phyloP scores from a whole-genome alignment of 2,329 filamentous ascomycete genomes.

The Tothia fuscella region DNA sequence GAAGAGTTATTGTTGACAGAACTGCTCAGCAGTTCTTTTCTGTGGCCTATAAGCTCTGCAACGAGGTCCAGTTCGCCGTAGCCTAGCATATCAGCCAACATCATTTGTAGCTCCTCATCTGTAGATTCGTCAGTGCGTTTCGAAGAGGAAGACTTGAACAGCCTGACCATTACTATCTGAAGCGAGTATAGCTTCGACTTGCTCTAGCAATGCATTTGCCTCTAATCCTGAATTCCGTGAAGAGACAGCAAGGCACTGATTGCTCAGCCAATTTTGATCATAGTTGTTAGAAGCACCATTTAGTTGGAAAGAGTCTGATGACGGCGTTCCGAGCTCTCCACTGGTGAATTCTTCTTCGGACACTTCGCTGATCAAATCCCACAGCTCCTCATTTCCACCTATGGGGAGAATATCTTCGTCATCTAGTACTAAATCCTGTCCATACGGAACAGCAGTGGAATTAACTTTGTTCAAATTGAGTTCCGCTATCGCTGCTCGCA shows the following conservation, averaged over 20 bases:
- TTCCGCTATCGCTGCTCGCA: constrained; percentile 73
- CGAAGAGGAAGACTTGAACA: constrained; percentile 8
- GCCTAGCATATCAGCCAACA: constrained; percentile 77
- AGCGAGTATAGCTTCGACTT: constrained; percentile 62
- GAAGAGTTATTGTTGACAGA: constrained; percentile 22
- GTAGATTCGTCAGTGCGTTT: constrained; percentile 2
- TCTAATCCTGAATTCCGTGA: constrained; percentile 53
- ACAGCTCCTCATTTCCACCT: constrained; percentile 67
- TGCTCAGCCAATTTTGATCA: constrained; percentile 51
- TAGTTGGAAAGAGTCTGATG: constrained; percentile 18
- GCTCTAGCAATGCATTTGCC: constrained; percentile 58
- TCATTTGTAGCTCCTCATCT: constrained; percentile 84
- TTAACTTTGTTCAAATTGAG: constrained; percentile 45
- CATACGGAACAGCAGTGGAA: constrained; percentile 38
- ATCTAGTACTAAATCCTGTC: constrained; percentile 48
- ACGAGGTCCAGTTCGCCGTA: constrained; percentile 91
- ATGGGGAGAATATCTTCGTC: constrained; percentile 39
- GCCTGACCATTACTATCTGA: constrained; percentile 42
- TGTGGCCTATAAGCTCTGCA: constrained; percentile 73
- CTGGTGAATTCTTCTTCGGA: constrained; percentile 56
- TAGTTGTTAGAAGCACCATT: constrained; percentile 19
- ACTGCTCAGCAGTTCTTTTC: constrained; percentile 48
- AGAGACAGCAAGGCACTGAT: constrained; percentile 57
- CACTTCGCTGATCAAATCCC: constrained; percentile 77
- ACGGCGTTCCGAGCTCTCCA: constrained; percentile 48